Conservation (phyloP, 768 basidiomycete genomes). For the Russula ochroleuca region DNA sequence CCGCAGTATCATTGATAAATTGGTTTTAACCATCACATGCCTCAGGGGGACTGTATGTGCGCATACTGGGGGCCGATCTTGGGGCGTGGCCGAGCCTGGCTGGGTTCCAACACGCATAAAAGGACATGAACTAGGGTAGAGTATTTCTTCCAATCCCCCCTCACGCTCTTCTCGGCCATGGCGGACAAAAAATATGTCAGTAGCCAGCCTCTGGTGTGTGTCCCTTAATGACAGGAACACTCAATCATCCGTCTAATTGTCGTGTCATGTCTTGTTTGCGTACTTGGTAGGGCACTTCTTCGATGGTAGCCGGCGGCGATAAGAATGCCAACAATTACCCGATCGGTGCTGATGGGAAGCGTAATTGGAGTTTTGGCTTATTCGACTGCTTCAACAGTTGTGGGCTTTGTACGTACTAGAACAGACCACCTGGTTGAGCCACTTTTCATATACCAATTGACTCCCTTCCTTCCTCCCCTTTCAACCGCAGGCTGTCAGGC, state of each 20-base stretch:
- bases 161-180: too few species aligned
- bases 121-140: too few species aligned
- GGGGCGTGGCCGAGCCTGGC: conserved; percentile 25
- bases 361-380: conserved; percentile 35
- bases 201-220: conserved; percentile 3
- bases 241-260: too few species aligned
- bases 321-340: conserved; percentile 31
- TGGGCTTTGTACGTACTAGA: neutral
- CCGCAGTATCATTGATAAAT: too few species aligned
- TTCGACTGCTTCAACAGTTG: conserved; percentile 27
- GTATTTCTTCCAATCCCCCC: too few species aligned
- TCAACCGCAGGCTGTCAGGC: conserved; percentile 35
- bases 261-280: conserved; percentile 3
- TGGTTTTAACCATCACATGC: conserved; percentile 1
- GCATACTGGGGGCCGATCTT: conserved; percentile 32
- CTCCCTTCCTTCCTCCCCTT: neutral
- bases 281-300: neutral
- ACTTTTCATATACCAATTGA: neutral
- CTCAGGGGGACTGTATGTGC: too few species aligned
- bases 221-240: neutral
- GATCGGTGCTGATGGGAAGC: conserved; percentile 32
- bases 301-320: conserved; percentile 11
- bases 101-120: too few species aligned
- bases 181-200: too few species aligned
- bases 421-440: neutral